phyloP scores from a whole-genome alignment of 768 basidiomycete species.

The Serendipita vermifera region DNA sequence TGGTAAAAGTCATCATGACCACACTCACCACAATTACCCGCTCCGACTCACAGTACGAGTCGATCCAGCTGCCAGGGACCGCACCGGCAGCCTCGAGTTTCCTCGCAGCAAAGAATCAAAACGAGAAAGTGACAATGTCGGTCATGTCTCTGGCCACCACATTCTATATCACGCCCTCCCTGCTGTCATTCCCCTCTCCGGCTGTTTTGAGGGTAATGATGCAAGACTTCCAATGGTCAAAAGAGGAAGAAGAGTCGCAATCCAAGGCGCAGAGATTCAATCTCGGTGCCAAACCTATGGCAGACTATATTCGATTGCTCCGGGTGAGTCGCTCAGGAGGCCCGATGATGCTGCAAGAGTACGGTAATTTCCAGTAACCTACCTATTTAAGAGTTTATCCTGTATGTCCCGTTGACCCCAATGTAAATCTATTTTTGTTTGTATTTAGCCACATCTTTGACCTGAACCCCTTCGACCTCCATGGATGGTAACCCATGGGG shows the following conservation, averaged over 20 bases:
- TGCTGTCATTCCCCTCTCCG: neutral
- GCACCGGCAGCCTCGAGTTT: neutral
- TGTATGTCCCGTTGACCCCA: neutral
- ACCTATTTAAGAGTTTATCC: neutral
- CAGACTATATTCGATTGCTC: slow-evolving; percentile 2
- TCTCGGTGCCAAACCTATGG: neutral
- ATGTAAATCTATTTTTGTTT: neutral
- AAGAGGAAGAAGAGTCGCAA: neutral
- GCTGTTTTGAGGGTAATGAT: slow-evolving; percentile 6
- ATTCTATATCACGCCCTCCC: neutral
- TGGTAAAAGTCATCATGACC: slow-evolving; percentile 2
- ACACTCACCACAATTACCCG: slow-evolving; percentile 7
- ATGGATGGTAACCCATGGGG: neutral
- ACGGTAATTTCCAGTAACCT: slow-evolving; percentile 1
- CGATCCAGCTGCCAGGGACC: neutral
- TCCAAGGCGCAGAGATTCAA: neutral
- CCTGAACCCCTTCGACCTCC: neutral
- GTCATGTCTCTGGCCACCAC: slow-evolving; percentile 1
- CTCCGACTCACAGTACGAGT: slow-evolving; percentile 3
- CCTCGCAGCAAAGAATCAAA: neutral
- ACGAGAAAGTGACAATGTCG: neutral
- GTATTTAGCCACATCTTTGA: neutral
- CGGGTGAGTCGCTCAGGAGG: neutral
- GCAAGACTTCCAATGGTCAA: slow-evolving; percentile 7
- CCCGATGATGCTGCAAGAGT: slow-evolving; percentile 3